These are phyloP conservation scores for Leptoxyphium fumago DNA, from an alignment of 2,329 filamentous ascomycete genomes.

Conservation along the genomic window DNA sequence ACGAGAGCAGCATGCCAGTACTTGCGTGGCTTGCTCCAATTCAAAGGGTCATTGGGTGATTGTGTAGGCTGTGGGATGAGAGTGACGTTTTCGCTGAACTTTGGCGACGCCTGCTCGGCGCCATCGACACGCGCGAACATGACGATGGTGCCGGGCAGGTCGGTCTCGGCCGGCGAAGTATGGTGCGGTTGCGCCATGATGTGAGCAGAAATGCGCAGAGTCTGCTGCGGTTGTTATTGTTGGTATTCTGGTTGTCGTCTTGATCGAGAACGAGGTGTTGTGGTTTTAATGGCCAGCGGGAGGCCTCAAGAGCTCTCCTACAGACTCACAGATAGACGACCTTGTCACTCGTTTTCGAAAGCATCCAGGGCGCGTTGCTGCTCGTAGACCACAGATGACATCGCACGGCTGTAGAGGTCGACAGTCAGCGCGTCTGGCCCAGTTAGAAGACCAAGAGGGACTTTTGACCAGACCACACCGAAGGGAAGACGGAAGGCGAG, in stretches of 20 bases:
- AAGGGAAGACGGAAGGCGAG: too few species aligned
- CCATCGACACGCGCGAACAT: neutral
- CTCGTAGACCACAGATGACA: neutral
- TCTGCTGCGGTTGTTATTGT: neutral
- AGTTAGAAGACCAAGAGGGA: too few species aligned
- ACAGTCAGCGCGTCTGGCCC: too few species aligned
- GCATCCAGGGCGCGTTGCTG: neutral
- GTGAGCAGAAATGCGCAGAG: too few species aligned
- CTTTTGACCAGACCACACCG: too few species aligned
- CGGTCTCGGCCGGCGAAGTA: neutral
- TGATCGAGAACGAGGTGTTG: too few species aligned
- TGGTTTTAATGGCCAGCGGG: too few species aligned
- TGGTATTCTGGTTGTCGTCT: neutral
- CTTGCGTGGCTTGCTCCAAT: slow-evolving; percentile 16
- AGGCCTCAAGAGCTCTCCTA: neutral
- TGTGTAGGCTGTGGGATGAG: slow-evolving; percentile 37
- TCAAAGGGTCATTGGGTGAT: slow-evolving; percentile 18
- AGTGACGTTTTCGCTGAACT: slow-evolving; percentile 27
- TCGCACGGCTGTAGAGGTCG: neutral
- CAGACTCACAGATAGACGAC: neutral
- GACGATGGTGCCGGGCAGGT: neutral
- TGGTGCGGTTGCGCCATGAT: neutral
- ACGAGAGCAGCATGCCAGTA: slow-evolving; percentile 30
- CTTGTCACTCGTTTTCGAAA: neutral
- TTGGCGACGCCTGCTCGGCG: neutral